Conservation (phyloP, 352 stramenopile genomes). For the Phytophthora litchii region DNA sequence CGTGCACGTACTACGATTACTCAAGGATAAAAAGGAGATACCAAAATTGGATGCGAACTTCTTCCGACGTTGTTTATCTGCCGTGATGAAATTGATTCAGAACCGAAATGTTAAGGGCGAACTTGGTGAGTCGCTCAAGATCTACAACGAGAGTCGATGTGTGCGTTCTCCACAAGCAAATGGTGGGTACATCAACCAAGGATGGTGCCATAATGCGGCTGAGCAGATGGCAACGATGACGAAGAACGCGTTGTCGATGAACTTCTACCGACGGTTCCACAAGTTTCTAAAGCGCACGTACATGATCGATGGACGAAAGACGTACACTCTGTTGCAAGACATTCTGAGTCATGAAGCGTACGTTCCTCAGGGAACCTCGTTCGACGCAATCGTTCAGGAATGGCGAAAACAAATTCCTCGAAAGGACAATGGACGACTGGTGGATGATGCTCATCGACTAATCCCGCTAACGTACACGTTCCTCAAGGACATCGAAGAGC, state of each 20-base stretch:
- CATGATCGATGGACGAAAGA: slow-evolving; percentile 1
- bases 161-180: not conserved
- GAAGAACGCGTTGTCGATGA: not conserved
- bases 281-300: slow-evolving; percentile 1
- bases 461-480: not conserved
- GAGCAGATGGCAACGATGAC: not conserved
- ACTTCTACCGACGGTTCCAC: slow-evolving; percentile 4
- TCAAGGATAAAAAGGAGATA: slow-evolving; percentile 5
- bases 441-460: not conserved
- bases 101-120: slow-evolving; percentile 1
- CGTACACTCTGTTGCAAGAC: not conserved
- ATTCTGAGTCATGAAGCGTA: not conserved
- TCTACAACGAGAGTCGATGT: not conserved
- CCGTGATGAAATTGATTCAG: not conserved
- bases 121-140: slow-evolving; percentile 1
- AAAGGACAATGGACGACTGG: not conserved
- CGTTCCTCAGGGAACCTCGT: not conserved
- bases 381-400: slow-evolving; percentile 2
- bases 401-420: not conserved
- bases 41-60: slow-evolving; percentile 1
- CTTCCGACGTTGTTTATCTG: slow-evolving; percentile 1
- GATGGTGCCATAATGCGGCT: not conserved
- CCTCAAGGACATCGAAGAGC: not conserved
- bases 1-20: slow-evolving; percentile 1
- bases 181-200: slow-evolving; percentile 1